Base-by-base conservation (phyloP, 257 asterid species). In the Thymus mandschuricus region DNA sequence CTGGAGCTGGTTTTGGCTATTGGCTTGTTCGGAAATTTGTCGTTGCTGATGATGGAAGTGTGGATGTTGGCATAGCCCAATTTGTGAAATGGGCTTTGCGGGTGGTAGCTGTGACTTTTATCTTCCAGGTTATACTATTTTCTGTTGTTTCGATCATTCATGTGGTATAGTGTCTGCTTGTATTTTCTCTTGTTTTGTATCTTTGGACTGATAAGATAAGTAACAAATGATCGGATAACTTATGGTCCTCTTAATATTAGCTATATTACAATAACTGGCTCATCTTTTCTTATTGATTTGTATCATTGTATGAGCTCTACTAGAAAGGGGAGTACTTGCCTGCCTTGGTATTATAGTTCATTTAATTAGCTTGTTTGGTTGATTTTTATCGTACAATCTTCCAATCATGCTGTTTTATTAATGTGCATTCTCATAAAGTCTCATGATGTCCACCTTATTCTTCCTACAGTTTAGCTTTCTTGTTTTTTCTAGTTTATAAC, bases 31-130 rank as follows among this genome's bases (percentile, higher is more conserved):
- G 91, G 67, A 92, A 90, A 69, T 92, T 83, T 82, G 90, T 92
- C 74, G 90, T 92, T 66, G 80, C 81, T 6, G 90, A 87, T 40
- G 95, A 92, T 77, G 98, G 98, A 80, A 90, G 84, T 35, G 97
- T 92, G 69, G 96, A 92, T 72, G 87, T 77, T 69, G 92, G 95
- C 10, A 78, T 92, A 6, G 91, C 98, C 57, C 93, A 88, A 60
- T 92, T 90, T 77, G 98, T 92, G 58, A 90, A 90, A 80, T 92
- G 97, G 98, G 93, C 96, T 79, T 78, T 92, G 68, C 92, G 94
- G 13, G 73, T 83, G 40, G 75, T 90, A 72, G 93, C 90, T 9
- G 86, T 84, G 83, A 83, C 96, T 60, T 87, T 81, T 60, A 76
- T 92, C 78, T 84, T 87, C 76, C 97, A 90, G 97, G 98, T 92